Percentiles rank a stretch among this genome's conserved stretches.
Evolutionary conservation across 495 filamentous ascomycete species (phyloP).

Genomic region (Aspergillus saccharolyticus): DNA sequence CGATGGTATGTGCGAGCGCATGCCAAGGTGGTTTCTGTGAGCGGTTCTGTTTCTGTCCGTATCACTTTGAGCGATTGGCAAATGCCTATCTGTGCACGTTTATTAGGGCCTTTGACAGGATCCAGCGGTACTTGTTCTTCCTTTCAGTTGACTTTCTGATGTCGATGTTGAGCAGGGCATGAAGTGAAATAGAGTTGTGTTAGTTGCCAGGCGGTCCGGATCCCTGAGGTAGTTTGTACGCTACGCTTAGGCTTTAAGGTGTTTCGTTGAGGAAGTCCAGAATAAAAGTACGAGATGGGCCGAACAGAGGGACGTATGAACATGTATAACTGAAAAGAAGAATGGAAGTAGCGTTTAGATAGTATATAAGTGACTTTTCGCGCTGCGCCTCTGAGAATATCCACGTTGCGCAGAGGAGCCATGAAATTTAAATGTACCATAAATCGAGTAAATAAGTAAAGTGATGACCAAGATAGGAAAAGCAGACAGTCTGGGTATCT

Average conservation of each 20-base stretch:
- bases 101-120: constrained; percentile 2
- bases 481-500: constrained; percentile 14
- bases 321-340: neutral
- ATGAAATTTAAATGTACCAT: too few species aligned
- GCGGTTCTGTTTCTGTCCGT: neutral
- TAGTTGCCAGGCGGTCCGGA: too few species aligned
- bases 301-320: neutral
- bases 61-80: neutral
- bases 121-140: neutral
- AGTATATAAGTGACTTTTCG: neutral
- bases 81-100: neutral
- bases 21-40: neutral
- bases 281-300: too few species aligned
- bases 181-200: neutral
- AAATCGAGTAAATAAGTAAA: too few species aligned
- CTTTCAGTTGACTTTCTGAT: neutral
- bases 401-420: neutral
- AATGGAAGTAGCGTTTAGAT: neutral
- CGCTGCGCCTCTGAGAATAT: neutral
- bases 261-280: too few species aligned
- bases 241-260: neutral
- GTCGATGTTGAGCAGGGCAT: neutral
- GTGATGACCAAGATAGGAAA: too few species aligned
- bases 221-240: neutral
- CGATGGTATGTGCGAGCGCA: neutral